Percentiles rank a stretch among this genome's conserved stretches.
Conservation (phyloP, 192 early-diverging fungal species). For the Entomortierella beljakovae region DNA sequence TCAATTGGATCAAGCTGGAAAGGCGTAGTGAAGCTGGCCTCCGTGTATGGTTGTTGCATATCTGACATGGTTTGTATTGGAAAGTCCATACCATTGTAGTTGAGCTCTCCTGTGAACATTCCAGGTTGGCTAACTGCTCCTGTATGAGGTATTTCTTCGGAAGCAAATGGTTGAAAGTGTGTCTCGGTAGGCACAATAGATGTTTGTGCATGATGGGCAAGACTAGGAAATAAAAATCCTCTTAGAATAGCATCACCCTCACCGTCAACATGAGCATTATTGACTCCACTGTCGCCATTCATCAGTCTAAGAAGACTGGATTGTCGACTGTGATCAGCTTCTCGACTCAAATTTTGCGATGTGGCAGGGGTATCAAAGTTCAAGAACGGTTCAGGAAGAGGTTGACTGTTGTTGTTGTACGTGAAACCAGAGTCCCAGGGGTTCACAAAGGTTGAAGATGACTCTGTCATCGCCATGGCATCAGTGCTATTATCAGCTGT, state of each 20-base stretch:
- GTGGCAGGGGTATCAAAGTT: conserved; percentile 14
- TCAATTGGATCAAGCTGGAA: neutral
- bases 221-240: conserved; percentile 31
- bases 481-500: neutral
- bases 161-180: conserved; percentile 18
- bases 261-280: neutral
- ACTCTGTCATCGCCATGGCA: neutral
- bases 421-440: conserved; percentile 41
- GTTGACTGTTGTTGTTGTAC: conserved; percentile 8
- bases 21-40: neutral
- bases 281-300: conserved; percentile 11
- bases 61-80: conserved; percentile 6
- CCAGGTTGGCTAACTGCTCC: conserved; percentile 31
- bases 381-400: conserved; percentile 32
- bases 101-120: conserved; percentile 10
- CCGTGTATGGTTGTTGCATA: neutral
- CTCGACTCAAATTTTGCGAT: neutral
- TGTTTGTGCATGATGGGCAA: conserved; percentile 3
- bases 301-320: conserved; percentile 36
- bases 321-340: conserved; percentile 13
- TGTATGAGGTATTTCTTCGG: conserved; percentile 38
- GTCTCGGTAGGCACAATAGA: neutral
- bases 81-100: conserved; percentile 27
- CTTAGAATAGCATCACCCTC: conserved; percentile 23
- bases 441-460: conserved; percentile 27